Conservation (phyloP, 768 basidiomycete genomes). For the Podaxis pistillaris region DNA sequence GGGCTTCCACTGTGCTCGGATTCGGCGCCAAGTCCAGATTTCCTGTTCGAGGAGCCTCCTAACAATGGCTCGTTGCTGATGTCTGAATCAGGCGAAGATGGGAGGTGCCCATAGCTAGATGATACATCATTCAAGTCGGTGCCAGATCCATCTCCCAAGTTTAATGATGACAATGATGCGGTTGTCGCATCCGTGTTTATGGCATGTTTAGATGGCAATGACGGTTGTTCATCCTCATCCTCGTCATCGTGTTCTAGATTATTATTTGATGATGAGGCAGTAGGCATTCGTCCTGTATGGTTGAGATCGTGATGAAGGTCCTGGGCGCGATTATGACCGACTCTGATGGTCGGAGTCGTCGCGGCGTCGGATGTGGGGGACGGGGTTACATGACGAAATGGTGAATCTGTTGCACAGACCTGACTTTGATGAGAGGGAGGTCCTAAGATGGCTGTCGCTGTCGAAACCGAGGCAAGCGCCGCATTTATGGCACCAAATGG, state of each 20-base stretch:
- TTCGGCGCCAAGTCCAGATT: slow-evolving; percentile 16
- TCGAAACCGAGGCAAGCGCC: slow-evolving; percentile 43
- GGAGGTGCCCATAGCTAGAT: slow-evolving; percentile 39
- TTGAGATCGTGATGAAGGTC: background rate
- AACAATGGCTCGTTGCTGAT: slow-evolving; percentile 39
- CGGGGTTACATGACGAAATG: slow-evolving; percentile 2
- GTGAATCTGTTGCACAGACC: slow-evolving; percentile 3
- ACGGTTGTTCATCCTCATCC: background rate
- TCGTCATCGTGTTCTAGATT: background rate
- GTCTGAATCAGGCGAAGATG: slow-evolving; percentile 44
- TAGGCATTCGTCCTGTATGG: background rate
- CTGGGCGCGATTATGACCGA: background rate
- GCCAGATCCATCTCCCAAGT: slow-evolving; percentile 17
- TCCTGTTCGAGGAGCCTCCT: slow-evolving; percentile 20
- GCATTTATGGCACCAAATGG: slow-evolving; percentile 46
- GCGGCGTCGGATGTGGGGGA: background rate
- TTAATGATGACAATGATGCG: slow-evolving; percentile 11
- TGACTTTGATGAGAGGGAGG: slow-evolving; percentile 16
- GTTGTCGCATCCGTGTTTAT: background rate
- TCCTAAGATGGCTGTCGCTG: slow-evolving; percentile 41
- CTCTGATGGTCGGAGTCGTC: background rate
- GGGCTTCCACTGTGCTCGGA: slow-evolving; percentile 9
- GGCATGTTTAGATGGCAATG: background rate
- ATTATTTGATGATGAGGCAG: slow-evolving; percentile 3
- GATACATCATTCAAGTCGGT: slow-evolving; percentile 14